phyloP scores from a whole-genome alignment of 257 asterid genomes.

The Solanum chmielewskii region DNA sequence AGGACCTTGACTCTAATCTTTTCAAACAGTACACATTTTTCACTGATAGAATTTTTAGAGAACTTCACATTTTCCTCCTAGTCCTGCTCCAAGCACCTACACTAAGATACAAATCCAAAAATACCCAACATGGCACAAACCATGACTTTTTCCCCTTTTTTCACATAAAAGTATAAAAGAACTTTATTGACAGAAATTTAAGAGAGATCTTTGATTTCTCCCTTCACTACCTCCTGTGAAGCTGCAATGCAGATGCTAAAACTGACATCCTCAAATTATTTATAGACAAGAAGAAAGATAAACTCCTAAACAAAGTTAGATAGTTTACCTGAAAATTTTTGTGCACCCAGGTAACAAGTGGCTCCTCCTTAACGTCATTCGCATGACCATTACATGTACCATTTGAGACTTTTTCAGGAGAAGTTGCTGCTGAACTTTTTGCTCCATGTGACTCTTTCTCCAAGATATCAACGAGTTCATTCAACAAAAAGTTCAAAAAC shows the following conservation, averaged over 20 bases:
- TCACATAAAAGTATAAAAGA: background rate
- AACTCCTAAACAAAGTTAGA: background rate
- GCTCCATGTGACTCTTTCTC: constrained; percentile 66
- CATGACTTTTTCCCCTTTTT: background rate
- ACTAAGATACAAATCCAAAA: background rate
- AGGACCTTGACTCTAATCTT: background rate
- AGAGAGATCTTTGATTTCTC: background rate
- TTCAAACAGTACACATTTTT: background rate
- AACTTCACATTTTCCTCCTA: background rate
- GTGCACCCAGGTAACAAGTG: constrained; percentile 78
- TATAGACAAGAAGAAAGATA: background rate
- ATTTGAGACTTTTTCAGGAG: constrained; percentile 27
- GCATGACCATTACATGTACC: constrained; percentile 37
- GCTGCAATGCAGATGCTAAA: background rate
- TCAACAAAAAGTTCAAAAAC: constrained; percentile 71
- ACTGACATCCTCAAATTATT: background rate
- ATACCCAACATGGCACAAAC: background rate
- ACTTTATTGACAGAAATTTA: background rate
- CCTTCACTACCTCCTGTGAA: background rate
- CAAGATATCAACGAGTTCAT: constrained; percentile 77
- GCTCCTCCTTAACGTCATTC: constrained; percentile 54
- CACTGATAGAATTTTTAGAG: background rate
- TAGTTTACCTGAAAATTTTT: constrained; percentile 69
- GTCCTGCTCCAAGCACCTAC: background rate
- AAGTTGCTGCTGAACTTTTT: constrained; percentile 16